Evolutionary conservation across 495 filamentous ascomycete species (phyloP), one percentile per base, ranked within the genome.

Genomic region (Schizothecium vesticola): DNA sequence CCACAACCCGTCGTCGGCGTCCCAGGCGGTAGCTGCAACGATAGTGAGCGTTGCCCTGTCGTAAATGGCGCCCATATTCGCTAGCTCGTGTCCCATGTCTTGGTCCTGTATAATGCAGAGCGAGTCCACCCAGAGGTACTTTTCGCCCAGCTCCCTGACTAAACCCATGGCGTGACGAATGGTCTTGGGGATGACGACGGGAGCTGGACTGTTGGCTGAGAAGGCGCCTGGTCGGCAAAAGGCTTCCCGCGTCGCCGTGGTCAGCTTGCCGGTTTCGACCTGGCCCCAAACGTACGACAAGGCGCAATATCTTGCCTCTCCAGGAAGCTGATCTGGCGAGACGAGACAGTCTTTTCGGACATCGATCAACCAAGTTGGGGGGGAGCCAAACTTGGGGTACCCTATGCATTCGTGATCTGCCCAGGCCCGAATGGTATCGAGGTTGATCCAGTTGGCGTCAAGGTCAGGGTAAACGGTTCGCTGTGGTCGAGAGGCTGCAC

Each of bases 81-180:
- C 8, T 0, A 61, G 59, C 59, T 61, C 28, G 28, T 29, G 28
- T 29, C 59, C 19, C 59, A 29, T 61, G 26, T 61, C 59, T 10
- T 29, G 3, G 13, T 61, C 59, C 26, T 61, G 59, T 2, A 26
- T 23, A 9, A 61, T 61, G 26, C 59, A 61, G 10, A 28, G 16
- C 25, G 16, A 61, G 28, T 61, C 59, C 3, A 61, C 59, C 59
- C 59, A 61, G 24, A 61, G 59, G 29, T 61, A 61, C 59, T n/a
- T 5, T 7, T 61, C 59, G 21, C 59, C 59, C 21, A 61, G 24
- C 24, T 25, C 59, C 29, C 29, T 21, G 1, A 61, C 59, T 2
- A 61, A 25, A 19, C 24, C 24, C 4, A 61, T 29, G 9, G 24
- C 29, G 12, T 61, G 59, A 2, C 59, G 21, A 25, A 61, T 29